Evolutionary conservation across 2,329 filamentous ascomycete genomes (phyloP).

Genomic region (Byssothecium circinans): DNA sequence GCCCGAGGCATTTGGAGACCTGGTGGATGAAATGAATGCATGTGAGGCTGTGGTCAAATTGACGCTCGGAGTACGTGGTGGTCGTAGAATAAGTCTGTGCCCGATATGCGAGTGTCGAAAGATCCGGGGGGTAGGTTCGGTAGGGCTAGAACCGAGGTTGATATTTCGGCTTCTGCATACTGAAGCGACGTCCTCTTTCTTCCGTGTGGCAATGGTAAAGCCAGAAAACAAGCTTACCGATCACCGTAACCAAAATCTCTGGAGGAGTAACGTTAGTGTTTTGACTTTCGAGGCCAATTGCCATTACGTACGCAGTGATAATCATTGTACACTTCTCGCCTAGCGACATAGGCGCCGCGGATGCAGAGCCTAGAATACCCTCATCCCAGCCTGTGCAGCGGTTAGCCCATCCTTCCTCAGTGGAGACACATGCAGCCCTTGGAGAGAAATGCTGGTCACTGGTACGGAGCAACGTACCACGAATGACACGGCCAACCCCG

Average conservation of each 20-base stretch:
- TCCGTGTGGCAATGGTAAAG: neutral
- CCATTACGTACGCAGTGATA: slow-evolving; percentile 68
- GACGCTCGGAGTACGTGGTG: slow-evolving; percentile 11
- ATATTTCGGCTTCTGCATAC: neutral
- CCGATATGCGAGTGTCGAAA: slow-evolving; percentile 3
- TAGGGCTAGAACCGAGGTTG: slow-evolving; percentile 3
- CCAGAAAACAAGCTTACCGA: slow-evolving; percentile 33
- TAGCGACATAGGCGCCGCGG: slow-evolving; percentile 70
- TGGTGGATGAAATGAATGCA: slow-evolving; percentile 5
- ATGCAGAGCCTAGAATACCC: slow-evolving; percentile 61
- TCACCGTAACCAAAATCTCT: slow-evolving; percentile 44
- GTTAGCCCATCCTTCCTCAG: slow-evolving; percentile 20
- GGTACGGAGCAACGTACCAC: slow-evolving; percentile 59
- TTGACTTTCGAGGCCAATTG: neutral
- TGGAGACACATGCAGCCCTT: neutral
- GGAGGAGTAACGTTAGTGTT: slow-evolving; percentile 20
- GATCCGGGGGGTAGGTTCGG: slow-evolving; percentile 3
- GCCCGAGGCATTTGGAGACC: neutral
- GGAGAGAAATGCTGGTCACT: slow-evolving; percentile 1
- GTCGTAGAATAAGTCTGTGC: neutral
- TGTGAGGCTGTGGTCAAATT: slow-evolving; percentile 5
- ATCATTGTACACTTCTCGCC: slow-evolving; percentile 87
- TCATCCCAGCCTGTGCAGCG: slow-evolving; percentile 56
- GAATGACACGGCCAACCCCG: slow-evolving; percentile 82
- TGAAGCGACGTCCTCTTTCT: neutral